Conservation (phyloP, 345 rosid species). For the Crucihimalaya himalaica region DNA sequence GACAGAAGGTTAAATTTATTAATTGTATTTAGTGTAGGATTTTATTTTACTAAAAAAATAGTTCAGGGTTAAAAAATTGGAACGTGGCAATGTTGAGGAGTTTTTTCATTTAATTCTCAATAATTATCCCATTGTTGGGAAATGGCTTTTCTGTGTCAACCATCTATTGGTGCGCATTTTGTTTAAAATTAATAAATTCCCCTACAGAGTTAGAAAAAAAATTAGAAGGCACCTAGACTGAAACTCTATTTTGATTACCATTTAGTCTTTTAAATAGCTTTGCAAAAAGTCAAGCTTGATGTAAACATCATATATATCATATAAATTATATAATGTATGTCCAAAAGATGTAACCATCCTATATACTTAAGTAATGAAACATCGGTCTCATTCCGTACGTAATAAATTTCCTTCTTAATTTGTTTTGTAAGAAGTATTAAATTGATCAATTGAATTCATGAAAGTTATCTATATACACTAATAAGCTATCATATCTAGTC, state of each 20-base stretch:
- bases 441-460: not conserved
- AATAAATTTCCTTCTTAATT: not conserved
- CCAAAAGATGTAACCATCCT: conserved; percentile 8
- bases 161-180: not conserved
- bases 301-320: conserved; percentile 10
- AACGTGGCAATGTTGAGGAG: too few relatives aligned
- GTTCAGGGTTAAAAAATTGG: too few relatives aligned
- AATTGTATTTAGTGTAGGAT: too few relatives aligned
- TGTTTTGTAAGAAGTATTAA: not conserved
- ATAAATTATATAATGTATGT: not conserved
- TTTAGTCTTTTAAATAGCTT: not conserved
- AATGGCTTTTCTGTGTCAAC: not conserved
- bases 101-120: too few relatives aligned
- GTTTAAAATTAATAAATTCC: too few relatives aligned
- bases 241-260: not conserved
- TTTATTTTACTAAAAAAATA: too few relatives aligned
- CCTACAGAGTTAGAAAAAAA: too few relatives aligned
- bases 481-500: not conserved
- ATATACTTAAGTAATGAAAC: not conserved
- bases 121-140: not conserved
- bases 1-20: too few relatives aligned
- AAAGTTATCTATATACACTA: not conserved
- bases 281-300: conserved; percentile 9
- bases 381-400: not conserved
- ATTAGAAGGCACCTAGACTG: not conserved